Conservation (phyloP, 208 protist species). For the Acanthamoeba culbertsoni region DNA sequence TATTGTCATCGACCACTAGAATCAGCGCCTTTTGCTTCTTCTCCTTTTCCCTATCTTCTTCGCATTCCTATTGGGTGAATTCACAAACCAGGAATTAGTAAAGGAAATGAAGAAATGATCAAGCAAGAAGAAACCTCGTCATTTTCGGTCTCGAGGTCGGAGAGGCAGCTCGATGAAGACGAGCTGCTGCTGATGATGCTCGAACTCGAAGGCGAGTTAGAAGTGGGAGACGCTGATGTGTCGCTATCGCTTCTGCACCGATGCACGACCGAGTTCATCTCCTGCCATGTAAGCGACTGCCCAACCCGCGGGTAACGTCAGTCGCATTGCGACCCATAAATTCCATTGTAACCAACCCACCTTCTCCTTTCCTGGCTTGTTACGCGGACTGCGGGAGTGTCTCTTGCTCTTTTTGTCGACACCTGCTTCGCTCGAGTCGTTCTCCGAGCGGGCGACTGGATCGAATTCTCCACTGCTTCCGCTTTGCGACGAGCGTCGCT, state of each 20-base stretch:
- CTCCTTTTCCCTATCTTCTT: conserved; percentile 6
- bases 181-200: no score
- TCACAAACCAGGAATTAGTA: not conserved
- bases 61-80: not conserved
- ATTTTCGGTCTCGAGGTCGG: not conserved
- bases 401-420: not conserved
- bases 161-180: not conserved
- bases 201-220: conserved; percentile 7
- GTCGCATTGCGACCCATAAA: not conserved
- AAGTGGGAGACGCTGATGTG: not conserved
- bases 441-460: not conserved
- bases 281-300: not conserved
- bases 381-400: not conserved
- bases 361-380: not conserved
- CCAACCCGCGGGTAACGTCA: not conserved
- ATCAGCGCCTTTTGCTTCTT: conserved; percentile 46
- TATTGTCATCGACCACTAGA: conserved; percentile 31
- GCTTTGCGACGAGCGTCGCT: not conserved
- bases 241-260: conserved; percentile 19
- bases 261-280: not conserved
- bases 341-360: not conserved
- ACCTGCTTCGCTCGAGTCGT: not conserved
- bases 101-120: not conserved
- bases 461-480: not conserved
- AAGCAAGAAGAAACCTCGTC: no score